Evolutionary conservation across 108 stramenopile genomes (phyloP), one percentile per base, ranked within the genome.

Genomic region (Chaetoceros tenuissimus): DNA sequence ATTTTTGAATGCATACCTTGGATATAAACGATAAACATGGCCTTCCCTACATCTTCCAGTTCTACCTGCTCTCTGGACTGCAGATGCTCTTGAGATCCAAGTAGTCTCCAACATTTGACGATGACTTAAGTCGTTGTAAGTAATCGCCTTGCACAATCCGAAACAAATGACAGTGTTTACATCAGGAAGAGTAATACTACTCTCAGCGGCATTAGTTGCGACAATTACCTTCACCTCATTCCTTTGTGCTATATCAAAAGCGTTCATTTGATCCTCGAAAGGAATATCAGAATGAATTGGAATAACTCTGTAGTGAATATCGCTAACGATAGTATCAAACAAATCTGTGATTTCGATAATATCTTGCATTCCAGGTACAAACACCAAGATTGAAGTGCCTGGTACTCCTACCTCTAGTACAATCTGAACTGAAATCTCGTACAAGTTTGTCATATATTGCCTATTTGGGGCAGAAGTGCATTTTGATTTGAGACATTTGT

Each of bases 171-270:
- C 99, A 63, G 94, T 88, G 57, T 94, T 93, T 10, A 96, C 83
- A 48, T 94, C 94, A 16, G 96, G 94, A 13, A 99, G 79, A 19
- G 99, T 99, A 26, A 99, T 77, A 5, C 92, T 93, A 25, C 82
- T 84, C 63, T 99, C 99, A 1, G 99, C 99, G 5, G 96, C 94
- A 73, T 99, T 99, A 0, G 99, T 99, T 1, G 96, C 89, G 25
- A 99, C 78, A 23, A 99, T 81, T 43, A 96, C 77, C 59, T 95
- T 95, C 25, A 91, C 76, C 55, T 88, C 84, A 48, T 79, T 79
- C 20, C 56, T 51, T 8, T 51, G 65, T 0, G 92, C 75, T 20
- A 68, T 66, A 23, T 67, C 67, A 51, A 98, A 98, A 3, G 85
- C 94, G 7, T 55, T 66, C 77, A 89, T 76, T 67, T 98, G 98